Evolutionary conservation across 306 rosid genomes (phyloP).

Genomic region (Lithocarpus polystachyus): DNA sequence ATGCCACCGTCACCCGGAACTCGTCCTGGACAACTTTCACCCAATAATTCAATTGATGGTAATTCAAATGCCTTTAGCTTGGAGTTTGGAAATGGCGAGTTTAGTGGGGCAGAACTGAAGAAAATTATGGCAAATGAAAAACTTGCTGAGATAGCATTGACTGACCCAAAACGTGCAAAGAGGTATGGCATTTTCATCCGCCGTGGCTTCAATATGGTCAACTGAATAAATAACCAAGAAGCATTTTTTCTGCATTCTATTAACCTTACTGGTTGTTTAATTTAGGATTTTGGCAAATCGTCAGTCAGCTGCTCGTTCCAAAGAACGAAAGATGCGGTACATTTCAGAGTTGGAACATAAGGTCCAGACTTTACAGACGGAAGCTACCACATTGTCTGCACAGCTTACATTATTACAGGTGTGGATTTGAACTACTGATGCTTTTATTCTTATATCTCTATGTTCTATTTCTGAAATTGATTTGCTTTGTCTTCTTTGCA

Average conservation of each 20-base stretch:
- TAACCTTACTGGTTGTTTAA: neutral
- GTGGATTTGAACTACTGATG: slow-evolving; percentile 15
- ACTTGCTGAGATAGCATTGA: slow-evolving; percentile 84
- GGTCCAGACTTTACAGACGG: slow-evolving; percentile 93
- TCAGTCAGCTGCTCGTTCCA: slow-evolving; percentile 94
- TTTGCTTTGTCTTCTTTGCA: slow-evolving; percentile 13
- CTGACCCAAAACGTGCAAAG: slow-evolving; percentile 94
- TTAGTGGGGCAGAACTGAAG: slow-evolving; percentile 91
- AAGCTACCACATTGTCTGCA: slow-evolving; percentile 90
- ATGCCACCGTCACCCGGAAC: slow-evolving; percentile 64
- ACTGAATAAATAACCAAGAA: neutral
- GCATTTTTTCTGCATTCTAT: neutral
- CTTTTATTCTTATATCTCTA: neutral
- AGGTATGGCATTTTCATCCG: slow-evolving; percentile 41
- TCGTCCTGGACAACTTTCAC: slow-evolving; percentile 53
- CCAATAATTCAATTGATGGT: slow-evolving; percentile 52
- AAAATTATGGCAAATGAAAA: slow-evolving; percentile 96
- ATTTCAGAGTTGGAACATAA: slow-evolving; percentile 94
- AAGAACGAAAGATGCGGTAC: slow-evolving; percentile 90
- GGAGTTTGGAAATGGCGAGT: slow-evolving; percentile 95
- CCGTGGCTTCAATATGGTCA: neutral
- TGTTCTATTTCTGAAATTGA: neutral
- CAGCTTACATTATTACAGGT: slow-evolving; percentile 91
- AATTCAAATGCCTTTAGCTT: slow-evolving; percentile 65
- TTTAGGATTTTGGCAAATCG: slow-evolving; percentile 88